Evolutionary conservation across 208 protist species (phyloP).

Genomic region (Leishmania tarentolae): DNA sequence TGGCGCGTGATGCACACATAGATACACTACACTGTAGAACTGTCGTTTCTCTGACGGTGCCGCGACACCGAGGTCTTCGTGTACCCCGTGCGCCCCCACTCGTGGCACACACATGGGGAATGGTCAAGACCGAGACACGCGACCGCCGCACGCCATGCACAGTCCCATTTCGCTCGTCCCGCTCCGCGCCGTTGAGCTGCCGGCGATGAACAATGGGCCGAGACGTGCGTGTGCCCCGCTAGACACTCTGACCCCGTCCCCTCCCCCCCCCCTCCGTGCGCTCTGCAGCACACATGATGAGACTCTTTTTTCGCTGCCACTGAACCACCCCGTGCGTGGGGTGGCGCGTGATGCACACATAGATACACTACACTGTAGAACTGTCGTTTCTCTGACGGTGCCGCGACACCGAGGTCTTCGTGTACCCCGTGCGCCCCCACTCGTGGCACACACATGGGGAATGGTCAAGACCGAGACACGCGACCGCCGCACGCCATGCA

Average conservation of each 20-base stretch:
- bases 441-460: constrained; percentile 13
- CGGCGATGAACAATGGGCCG: background rate
- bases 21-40: constrained; percentile 17
- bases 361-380: constrained; percentile 17
- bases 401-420: constrained; percentile 7
- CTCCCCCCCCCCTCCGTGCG: background rate
- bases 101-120: constrained; percentile 19
- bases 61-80: constrained; percentile 7
- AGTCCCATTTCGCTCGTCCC: constrained; percentile 29
- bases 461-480: constrained; percentile 23
- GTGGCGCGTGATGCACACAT: constrained; percentile 20
- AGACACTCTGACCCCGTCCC: background rate
- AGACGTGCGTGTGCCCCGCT: background rate
- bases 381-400: constrained; percentile 13
- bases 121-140: constrained; percentile 25
- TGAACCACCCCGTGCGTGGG: constrained; percentile 13
- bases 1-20: constrained; percentile 21
- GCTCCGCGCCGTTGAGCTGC: constrained; percentile 15
- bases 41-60: constrained; percentile 10
- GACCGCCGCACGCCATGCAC: background rate
- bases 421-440: constrained; percentile 14
- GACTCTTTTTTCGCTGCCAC: constrained; percentile 17
- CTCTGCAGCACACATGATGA: constrained; percentile 1
- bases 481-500: background rate
- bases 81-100: constrained; percentile 19